Evolutionary conservation across 1,139 yeast genomes (phyloP).

Genomic region (Scheffersomyces titani): DNA sequence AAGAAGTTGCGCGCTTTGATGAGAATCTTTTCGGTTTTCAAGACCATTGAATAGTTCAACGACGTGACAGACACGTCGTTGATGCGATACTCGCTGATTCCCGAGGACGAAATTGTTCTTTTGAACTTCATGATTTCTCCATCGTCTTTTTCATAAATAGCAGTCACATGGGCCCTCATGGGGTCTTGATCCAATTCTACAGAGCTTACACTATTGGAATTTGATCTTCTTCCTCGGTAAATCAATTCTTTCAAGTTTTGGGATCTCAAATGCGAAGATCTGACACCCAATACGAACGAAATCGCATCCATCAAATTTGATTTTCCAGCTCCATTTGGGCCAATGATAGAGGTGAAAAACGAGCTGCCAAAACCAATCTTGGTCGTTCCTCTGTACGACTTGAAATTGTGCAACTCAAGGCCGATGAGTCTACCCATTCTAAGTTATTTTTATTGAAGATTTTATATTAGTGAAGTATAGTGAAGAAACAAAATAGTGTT

Average conservation of each 20-base stretch:
- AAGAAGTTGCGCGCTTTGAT: constrained; percentile 89
- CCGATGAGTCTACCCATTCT: constrained; percentile 77
- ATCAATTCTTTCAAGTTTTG: constrained; percentile 72
- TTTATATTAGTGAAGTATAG: not conserved
- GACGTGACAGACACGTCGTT: constrained; percentile 65
- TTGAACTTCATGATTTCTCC: constrained; percentile 55
- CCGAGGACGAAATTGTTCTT: constrained; percentile 55
- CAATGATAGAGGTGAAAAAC: constrained; percentile 86
- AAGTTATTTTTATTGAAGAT: not conserved
- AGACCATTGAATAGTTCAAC: constrained; percentile 60
- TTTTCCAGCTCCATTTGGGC: constrained; percentile 98
- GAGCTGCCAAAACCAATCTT: constrained; percentile 81
- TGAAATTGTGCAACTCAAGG: constrained; percentile 79
- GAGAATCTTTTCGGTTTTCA: constrained; percentile 81
- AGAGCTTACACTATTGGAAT: constrained; percentile 17
- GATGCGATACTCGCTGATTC: constrained; percentile 70
- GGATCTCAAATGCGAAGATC: constrained; percentile 77
- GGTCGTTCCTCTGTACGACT: constrained; percentile 80
- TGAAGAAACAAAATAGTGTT: not conserved
- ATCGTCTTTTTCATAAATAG: constrained; percentile 65
- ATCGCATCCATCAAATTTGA: constrained; percentile 98
- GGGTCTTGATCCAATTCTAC: constrained; percentile 41
- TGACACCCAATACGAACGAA: constrained; percentile 89
- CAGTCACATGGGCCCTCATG: constrained; percentile 75
- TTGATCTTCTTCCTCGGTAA: constrained; percentile 62